Evolutionary conservation across 371 early-diverging fungal species (phyloP).

Genomic region (Mortierella sp.): DNA sequence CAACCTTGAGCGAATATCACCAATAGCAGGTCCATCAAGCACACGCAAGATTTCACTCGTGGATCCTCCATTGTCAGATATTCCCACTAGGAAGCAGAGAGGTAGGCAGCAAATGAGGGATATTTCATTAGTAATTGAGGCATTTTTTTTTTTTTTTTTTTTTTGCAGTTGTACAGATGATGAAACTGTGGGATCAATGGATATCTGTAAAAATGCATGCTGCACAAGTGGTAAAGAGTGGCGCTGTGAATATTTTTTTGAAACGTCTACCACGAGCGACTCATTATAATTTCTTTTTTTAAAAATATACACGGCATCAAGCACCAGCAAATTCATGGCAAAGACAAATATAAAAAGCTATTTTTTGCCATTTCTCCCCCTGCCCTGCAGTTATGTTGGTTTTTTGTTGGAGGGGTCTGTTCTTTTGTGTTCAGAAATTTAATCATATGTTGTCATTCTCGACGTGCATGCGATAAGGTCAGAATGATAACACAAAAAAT

Average conservation of each 20-base stretch:
- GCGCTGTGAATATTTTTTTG: too few relatives aligned
- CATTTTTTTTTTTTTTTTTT: slow-evolving; percentile 4
- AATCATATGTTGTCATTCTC: neutral
- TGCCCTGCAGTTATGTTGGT: too few relatives aligned
- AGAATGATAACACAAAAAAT: too few relatives aligned
- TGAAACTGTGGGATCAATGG: neutral
- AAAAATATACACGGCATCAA: too few relatives aligned
- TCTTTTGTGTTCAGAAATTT: slow-evolving; percentile 12
- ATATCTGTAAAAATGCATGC: too few relatives aligned
- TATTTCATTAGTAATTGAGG: neutral
- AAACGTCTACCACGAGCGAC: too few relatives aligned
- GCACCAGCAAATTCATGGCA: too few relatives aligned
- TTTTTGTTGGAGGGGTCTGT: too few relatives aligned
- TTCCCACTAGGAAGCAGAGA: slow-evolving; percentile 63
- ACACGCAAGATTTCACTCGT: slow-evolving; percentile 75
- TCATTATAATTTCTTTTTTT: too few relatives aligned
- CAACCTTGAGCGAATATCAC: slow-evolving; percentile 74
- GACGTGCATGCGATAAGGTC: slow-evolving; percentile 5
- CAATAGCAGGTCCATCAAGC: slow-evolving; percentile 79
- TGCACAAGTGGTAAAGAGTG: too few relatives aligned
- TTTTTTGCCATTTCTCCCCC: neutral
- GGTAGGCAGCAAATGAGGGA: neutral
- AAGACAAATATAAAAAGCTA: too few relatives aligned
- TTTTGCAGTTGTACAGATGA: neutral
- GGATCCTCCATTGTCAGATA: slow-evolving; percentile 81